phyloP scores from a whole-genome alignment of 2,329 filamentous ascomycete genomes.

The Cordyceps cicadae region DNA sequence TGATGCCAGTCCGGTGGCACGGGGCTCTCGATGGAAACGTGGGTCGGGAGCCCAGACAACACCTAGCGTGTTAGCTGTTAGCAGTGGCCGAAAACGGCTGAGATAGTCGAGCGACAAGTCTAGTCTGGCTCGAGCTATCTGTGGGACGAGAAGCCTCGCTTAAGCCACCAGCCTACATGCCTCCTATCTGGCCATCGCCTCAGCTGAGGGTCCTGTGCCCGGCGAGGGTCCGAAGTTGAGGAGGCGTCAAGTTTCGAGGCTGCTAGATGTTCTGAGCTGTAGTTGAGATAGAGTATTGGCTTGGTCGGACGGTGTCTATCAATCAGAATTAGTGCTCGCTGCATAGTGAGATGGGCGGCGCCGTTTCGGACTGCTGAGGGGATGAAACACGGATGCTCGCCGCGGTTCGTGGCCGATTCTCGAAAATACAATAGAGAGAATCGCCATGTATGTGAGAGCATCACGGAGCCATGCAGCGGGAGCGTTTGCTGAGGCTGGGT shows the following conservation, averaged over 20 bases:
- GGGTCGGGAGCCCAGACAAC: background rate
- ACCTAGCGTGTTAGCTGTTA: background rate
- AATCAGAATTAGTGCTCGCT: too few species aligned
- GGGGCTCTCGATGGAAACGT: background rate
- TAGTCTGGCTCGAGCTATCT: background rate
- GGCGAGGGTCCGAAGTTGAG: constrained; percentile 1
- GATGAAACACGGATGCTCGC: background rate
- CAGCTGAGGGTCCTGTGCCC: constrained; percentile 4
- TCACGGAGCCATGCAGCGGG: background rate
- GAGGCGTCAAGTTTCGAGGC: background rate
- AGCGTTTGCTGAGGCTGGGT: background rate
- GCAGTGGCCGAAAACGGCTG: background rate
- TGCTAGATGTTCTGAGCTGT: background rate
- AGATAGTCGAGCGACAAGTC: background rate
- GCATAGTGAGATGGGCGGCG: background rate
- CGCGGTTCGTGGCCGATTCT: constrained; percentile 4
- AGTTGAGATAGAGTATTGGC: background rate
- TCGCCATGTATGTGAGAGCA: background rate
- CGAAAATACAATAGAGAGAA: constrained; percentile 1
- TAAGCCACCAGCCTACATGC: background rate
- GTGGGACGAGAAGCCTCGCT: constrained; percentile 5
- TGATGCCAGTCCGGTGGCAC: background rate
- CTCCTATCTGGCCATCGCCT: constrained; percentile 1
- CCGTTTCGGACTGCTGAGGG: background rate
- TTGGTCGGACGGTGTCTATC: too few species aligned